Conservation (phyloP, 805 yeast species). For the Wickerhamomyces chambardii region DNA sequence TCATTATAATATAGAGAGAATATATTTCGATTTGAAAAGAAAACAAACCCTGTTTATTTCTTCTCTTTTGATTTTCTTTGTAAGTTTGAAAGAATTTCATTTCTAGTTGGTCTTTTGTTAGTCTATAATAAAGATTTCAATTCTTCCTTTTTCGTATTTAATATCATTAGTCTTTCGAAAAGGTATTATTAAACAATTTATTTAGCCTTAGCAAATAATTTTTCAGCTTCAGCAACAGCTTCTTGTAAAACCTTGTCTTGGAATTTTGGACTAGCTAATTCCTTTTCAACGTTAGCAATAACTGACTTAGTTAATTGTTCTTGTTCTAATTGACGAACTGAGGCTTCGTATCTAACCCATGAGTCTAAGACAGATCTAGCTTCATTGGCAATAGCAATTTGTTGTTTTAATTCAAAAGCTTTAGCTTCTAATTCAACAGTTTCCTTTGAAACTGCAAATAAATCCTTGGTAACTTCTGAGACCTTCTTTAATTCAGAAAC, state of each 20-base stretch:
- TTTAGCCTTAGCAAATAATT: constrained; percentile 45
- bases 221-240: constrained; percentile 89
- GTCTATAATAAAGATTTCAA: too few species aligned
- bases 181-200: constrained; percentile 1
- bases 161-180: too few species aligned
- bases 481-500: constrained; percentile 89
- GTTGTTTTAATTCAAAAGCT: constrained; percentile 88
- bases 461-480: constrained; percentile 81
- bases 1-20: background rate
- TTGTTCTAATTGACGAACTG: constrained; percentile 94
- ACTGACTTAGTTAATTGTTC: constrained; percentile 82
- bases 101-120: too few species aligned
- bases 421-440: constrained; percentile 94
- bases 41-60: background rate
- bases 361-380: constrained; percentile 96
- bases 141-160: too few species aligned
- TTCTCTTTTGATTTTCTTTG: too few species aligned
- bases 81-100: too few species aligned
- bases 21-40: background rate
- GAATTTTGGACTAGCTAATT: constrained; percentile 80
- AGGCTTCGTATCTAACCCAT: constrained; percentile 97
- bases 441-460: constrained; percentile 92
- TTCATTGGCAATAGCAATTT: constrained; percentile 77
- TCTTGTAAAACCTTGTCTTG: constrained; percentile 89
- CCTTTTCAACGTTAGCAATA: constrained; percentile 80